Conservation (phyloP, 2,329 filamentous ascomycete genomes). For the Fusarium lyarnte region DNA sequence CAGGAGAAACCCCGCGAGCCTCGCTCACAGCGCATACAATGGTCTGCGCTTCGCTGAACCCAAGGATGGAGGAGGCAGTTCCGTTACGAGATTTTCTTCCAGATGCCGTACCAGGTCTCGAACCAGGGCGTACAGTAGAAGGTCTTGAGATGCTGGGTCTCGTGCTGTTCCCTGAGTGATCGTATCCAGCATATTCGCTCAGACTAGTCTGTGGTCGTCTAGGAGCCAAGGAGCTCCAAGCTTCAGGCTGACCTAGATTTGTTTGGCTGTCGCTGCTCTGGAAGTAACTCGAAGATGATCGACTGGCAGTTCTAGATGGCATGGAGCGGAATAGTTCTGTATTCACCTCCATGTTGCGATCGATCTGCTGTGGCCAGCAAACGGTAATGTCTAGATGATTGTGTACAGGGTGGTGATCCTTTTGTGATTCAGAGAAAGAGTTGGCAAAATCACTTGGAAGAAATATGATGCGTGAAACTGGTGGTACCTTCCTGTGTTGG, state of each 20-base stretch:
- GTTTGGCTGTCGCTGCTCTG: constrained; percentile 5
- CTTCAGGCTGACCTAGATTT: background rate
- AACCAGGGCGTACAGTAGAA: constrained; percentile 34
- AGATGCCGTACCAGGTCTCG: constrained; percentile 53
- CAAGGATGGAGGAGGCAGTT: constrained; percentile 51
- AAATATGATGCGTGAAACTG: no score
- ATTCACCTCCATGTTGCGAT: background rate
- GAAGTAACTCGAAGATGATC: constrained; percentile 40
- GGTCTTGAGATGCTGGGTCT: constrained; percentile 31
- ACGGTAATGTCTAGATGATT: background rate
- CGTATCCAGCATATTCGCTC: constrained; percentile 8
- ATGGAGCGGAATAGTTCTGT: constrained; percentile 8
- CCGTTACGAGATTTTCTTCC: constrained; percentile 57
- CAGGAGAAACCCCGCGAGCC: constrained; percentile 85
- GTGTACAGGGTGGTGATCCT: no score
- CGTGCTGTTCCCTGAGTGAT: constrained; percentile 25
- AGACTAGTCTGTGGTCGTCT: constrained; percentile 11
- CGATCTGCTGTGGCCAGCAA: background rate
- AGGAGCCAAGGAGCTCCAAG: background rate
- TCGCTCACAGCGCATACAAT: constrained; percentile 91
- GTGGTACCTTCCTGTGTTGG: background rate
- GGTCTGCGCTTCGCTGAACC: constrained; percentile 67
- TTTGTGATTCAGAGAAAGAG: no score
- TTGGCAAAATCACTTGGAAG: accelerated
- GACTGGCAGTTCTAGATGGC: constrained; percentile 10